A percentile compares a stretch with the other conserved stretches of the same genome.
Evolutionary conservation across 1,284 basidiomycete genomes (phyloP).

Genomic region (Ceratobasidium sp.): DNA sequence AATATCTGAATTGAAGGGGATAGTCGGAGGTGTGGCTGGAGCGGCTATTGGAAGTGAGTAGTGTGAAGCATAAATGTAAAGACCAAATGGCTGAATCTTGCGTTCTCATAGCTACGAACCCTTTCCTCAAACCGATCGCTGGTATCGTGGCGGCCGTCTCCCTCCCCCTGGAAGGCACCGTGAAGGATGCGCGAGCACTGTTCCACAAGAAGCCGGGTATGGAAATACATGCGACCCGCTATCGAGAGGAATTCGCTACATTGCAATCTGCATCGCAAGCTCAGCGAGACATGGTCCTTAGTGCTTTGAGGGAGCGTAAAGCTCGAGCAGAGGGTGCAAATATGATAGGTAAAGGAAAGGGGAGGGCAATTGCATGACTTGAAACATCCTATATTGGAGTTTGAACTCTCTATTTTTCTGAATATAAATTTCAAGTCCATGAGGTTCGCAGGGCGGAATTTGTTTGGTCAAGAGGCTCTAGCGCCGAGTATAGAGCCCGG

Average conservation of each 20-base stretch:
- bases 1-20: constrained; percentile 49
- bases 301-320: constrained; percentile 56
- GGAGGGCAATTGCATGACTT: too few species aligned
- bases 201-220: constrained; percentile 54
- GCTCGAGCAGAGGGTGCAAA: not conserved
- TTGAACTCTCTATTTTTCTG: too few species aligned
- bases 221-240: constrained; percentile 57
- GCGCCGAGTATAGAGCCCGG: too few species aligned
- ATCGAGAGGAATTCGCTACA: constrained; percentile 59
- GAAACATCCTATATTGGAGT: too few species aligned
- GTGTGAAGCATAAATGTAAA: not conserved
- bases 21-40: constrained; percentile 64
- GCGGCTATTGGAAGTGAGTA: constrained; percentile 63
- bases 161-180: constrained; percentile 61
- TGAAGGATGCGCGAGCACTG: constrained; percentile 58
- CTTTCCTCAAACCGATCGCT: constrained; percentile 7
- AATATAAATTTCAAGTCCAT: too few species aligned
- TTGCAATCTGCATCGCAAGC: constrained; percentile 54
- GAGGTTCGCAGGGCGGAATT: too few species aligned
- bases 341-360: too few species aligned
- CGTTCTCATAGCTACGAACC: not conserved
- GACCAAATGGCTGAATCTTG: not conserved
- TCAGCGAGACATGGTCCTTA: constrained; percentile 58
- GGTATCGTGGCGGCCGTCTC: constrained; percentile 62
- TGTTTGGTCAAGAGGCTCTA: too few species aligned